Evolutionary conservation across 1,139 yeast genomes (phyloP).

Genomic region (Lodderomyces metapsilosis): DNA sequence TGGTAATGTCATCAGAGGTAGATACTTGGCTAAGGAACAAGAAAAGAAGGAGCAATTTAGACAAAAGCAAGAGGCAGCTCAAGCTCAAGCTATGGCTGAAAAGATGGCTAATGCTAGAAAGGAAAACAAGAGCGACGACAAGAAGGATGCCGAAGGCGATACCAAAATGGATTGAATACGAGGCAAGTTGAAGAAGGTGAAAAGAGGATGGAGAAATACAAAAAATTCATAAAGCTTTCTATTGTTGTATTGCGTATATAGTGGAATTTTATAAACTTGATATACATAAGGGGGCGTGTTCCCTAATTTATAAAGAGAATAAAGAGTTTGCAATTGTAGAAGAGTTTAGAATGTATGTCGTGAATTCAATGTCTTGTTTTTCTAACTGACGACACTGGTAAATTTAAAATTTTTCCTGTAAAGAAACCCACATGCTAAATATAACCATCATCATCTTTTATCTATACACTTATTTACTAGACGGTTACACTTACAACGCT

Average conservation of each 20-base stretch:
- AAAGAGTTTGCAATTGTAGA: too few species aligned
- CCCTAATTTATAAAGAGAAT: too few species aligned
- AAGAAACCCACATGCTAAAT: too few species aligned
- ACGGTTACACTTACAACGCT: background rate
- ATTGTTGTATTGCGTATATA: background rate
- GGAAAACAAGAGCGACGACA: conserved; percentile 20
- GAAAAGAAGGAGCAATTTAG: conserved; percentile 89
- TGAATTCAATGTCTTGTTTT: too few species aligned
- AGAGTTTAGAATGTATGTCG: too few species aligned
- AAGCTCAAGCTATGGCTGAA: conserved; percentile 86
- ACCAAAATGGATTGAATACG: conserved; percentile 34
- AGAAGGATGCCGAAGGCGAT: conserved; percentile 42
- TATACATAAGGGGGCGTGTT: too few species aligned
- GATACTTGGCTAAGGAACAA: conserved; percentile 92
- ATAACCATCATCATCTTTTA: too few species aligned
- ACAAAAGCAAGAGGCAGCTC: conserved; percentile 85
- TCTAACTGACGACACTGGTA: too few species aligned
- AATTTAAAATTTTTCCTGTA: too few species aligned
- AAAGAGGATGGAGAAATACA: background rate
- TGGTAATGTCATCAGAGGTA: conserved; percentile 94
- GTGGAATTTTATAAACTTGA: background rate
- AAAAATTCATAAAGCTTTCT: background rate
- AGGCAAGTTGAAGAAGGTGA: background rate
- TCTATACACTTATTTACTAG: too few species aligned
- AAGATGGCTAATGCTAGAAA: conserved; percentile 82